Percentiles rank a stretch among this genome's conserved stretches.
Evolutionary conservation across 164 flowering plant species (phyloP).

Genomic region (Sedum album): DNA sequence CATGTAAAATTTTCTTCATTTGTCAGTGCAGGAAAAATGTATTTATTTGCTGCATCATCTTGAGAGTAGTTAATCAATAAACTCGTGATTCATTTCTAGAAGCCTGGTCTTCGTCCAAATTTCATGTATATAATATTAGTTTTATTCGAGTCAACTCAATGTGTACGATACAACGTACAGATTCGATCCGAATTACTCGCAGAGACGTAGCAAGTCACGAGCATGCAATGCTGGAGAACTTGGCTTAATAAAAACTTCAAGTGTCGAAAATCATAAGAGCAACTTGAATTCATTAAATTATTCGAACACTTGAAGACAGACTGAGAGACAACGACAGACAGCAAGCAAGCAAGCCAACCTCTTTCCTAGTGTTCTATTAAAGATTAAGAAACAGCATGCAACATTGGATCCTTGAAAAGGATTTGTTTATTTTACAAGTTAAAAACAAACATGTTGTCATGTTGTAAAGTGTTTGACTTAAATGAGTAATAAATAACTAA

Average conservation of each 20-base stretch:
- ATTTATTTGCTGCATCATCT: neutral
- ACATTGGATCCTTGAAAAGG: neutral
- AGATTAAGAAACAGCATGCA: neutral
- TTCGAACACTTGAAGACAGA: neutral
- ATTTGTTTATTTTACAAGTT: neutral
- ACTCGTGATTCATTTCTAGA: neutral
- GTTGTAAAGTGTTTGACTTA: neutral
- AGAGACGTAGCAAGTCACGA: neutral
- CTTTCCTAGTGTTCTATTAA: neutral
- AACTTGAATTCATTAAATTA: neutral
- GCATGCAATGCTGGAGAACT: neutral
- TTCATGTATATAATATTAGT: neutral
- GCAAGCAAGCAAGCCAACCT: too few species aligned
- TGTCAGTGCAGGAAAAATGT: neutral
- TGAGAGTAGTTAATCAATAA: neutral
- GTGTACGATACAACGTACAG: slow-evolving; percentile 4
- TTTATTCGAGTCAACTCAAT: neutral
- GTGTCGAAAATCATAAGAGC: neutral
- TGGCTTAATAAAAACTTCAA: neutral
- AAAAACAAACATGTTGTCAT: neutral
- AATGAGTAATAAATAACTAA: neutral
- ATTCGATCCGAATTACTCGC: neutral
- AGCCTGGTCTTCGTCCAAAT: neutral
- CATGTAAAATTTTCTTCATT: neutral
- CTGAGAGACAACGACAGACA: neutral